A percentile compares a stretch with the other conserved stretches of the same genome.
phyloP scores from a whole-genome alignment of 805 yeast genomes.

The Candida boidinii region DNA sequence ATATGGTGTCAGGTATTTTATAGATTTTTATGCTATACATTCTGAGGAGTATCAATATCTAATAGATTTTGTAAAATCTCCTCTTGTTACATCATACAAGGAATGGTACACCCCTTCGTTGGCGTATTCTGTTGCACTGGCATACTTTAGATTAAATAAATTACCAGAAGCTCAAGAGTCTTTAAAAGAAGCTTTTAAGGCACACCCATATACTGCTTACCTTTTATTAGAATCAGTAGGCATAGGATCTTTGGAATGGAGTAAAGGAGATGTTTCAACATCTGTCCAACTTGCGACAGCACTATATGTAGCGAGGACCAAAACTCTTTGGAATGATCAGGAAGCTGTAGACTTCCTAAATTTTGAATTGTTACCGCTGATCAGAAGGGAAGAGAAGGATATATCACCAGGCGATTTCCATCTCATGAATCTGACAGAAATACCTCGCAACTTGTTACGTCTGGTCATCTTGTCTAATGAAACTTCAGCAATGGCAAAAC shows the following conservation, averaged over 20 bases:
- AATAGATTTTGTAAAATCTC: constrained; percentile 46
- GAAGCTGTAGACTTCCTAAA: constrained; percentile 33
- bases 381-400: constrained; percentile 10
- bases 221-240: constrained; percentile 42
- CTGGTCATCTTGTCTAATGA: constrained; percentile 68
- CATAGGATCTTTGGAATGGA: constrained; percentile 20
- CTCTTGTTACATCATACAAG: constrained; percentile 45
- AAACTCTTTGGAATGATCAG: constrained; percentile 43
- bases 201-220: constrained; percentile 51
- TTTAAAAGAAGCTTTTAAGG: constrained; percentile 40
- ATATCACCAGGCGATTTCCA: constrained; percentile 5
- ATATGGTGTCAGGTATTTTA: constrained; percentile 71
- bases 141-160: constrained; percentile 37
- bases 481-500: constrained; percentile 58
- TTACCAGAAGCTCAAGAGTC: constrained; percentile 35
- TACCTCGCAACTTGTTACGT: constrained; percentile 57
- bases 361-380: constrained; percentile 9
- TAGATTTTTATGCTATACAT: constrained; percentile 68
- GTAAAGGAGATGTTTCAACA: constrained; percentile 16
- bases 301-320: constrained; percentile 51
- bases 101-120: constrained; percentile 71
- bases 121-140: constrained; percentile 56
- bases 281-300: constrained; percentile 37
- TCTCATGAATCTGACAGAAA: constrained; percentile 16
- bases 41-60: constrained; percentile 58